A percentile compares a stretch with the other conserved stretches of the same genome.
phyloP scores from a whole-genome alignment of 805 yeast genomes.

The Blastobotrys attinorum region DNA sequence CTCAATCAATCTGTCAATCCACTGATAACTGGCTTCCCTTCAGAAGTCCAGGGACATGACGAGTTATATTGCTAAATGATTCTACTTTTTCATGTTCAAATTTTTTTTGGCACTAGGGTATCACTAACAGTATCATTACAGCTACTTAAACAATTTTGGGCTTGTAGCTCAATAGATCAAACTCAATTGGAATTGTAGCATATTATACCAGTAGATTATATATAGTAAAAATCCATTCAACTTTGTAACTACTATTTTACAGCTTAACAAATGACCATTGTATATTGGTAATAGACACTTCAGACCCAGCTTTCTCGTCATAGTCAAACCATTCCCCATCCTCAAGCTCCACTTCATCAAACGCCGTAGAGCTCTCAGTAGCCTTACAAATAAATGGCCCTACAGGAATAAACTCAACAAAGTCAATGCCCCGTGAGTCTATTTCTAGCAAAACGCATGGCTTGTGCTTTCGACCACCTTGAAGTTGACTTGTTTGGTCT shows the following conservation, averaged over 20 bases:
- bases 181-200: too few relatives aligned
- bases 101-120: slow-evolving; percentile 1
- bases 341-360: slow-evolving; percentile 57
- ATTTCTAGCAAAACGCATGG: slow-evolving; percentile 49
- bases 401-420: slow-evolving; percentile 57
- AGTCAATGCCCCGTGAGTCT: slow-evolving; percentile 81
- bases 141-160: too few relatives aligned
- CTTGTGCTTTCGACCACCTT: slow-evolving; percentile 29
- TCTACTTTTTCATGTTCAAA: background rate
- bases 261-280: slow-evolving; percentile 49
- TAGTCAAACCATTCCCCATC: slow-evolving; percentile 94
- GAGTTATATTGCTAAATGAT: slow-evolving; percentile 4
- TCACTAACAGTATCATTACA: too few relatives aligned
- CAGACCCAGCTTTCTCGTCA: slow-evolving; percentile 74
- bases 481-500: slow-evolving; percentile 13
- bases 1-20: slow-evolving; percentile 25
- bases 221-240: too few relatives aligned
- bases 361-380: slow-evolving; percentile 42
- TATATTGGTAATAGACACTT: slow-evolving; percentile 74
- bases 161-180: too few relatives aligned
- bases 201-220: too few relatives aligned
- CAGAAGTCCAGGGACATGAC: slow-evolving; percentile 6
- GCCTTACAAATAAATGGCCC: slow-evolving; percentile 56
- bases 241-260: too few relatives aligned
- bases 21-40: slow-evolving; percentile 13